Evolutionary conservation across 2,329 filamentous ascomycete species (phyloP).

Genomic region (Mariannaea elegans): DNA sequence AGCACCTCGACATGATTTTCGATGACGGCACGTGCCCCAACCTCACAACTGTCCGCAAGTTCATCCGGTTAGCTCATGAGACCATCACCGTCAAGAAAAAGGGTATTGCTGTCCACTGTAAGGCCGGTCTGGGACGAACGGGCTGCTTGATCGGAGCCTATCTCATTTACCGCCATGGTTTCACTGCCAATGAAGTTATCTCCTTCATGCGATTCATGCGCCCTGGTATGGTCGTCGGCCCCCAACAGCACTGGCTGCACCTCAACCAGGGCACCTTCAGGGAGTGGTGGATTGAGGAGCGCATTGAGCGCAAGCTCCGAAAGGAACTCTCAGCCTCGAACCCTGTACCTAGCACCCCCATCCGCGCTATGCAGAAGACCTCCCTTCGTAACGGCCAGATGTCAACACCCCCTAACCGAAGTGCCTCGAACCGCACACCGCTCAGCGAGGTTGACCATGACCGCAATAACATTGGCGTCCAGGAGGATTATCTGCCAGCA

Average conservation of each 20-base stretch:
- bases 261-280: constrained; percentile 96
- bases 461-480: constrained; percentile 69
- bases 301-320: constrained; percentile 73
- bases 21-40: constrained; percentile 97
- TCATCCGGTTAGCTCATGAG: constrained; percentile 93
- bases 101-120: constrained; percentile 97
- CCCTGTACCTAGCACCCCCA: constrained; percentile 65
- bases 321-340: constrained; percentile 65
- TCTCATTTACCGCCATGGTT: constrained; percentile 95
- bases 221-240: constrained; percentile 97
- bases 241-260: constrained; percentile 98
- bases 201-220: constrained; percentile 99
- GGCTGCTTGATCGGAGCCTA: constrained; percentile 98
- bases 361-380: constrained; percentile 68
- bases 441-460: constrained; percentile 96
- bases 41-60: constrained; percentile 87
- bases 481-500: constrained; percentile 91
- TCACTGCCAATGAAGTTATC: constrained; percentile 97
- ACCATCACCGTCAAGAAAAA: constrained; percentile 92
- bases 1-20: constrained; percentile 99
- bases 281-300: constrained; percentile 98
- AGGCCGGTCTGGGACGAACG: constrained; percentile 93
- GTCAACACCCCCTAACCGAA: constrained; percentile 85
- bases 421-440: constrained; percentile 78
- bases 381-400: constrained; percentile 71